phyloP scores from a whole-genome alignment of 108 stramenopile species.

The Parietichytrium sp. region DNA sequence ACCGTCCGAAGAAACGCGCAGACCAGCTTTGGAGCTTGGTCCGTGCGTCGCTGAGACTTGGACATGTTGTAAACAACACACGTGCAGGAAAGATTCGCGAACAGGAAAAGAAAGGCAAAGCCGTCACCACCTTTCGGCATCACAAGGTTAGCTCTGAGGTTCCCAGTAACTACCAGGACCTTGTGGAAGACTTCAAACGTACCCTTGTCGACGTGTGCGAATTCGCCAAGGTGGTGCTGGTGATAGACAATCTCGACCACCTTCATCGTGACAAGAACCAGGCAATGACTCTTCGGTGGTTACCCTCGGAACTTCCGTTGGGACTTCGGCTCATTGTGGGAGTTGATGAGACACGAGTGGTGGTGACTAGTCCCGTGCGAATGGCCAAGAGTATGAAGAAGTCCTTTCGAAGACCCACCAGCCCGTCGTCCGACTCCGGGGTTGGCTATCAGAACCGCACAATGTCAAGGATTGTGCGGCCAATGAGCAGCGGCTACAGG shows the following conservation, averaged over 20 bases:
- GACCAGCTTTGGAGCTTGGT: slow-evolving; percentile 28
- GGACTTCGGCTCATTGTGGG: slow-evolving; percentile 18
- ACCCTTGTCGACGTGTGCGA: not conserved
- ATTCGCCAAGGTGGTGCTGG: not conserved
- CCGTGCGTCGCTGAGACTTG: not conserved
- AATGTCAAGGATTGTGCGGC: too few species aligned
- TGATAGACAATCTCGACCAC: slow-evolving; percentile 22
- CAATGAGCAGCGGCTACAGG: too few species aligned
- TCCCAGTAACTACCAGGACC: not conserved
- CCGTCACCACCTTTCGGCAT: too few species aligned
- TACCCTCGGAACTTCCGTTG: not conserved
- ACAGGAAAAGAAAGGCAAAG: not conserved
- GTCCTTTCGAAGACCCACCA: not conserved
- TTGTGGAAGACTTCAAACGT: not conserved
- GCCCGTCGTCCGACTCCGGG: slow-evolving; percentile 17
- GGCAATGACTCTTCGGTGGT: slow-evolving; percentile 5
- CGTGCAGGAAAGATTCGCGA: not conserved
- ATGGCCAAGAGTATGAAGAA: not conserved
- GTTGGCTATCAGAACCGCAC: slow-evolving; percentile 4
- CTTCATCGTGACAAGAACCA: slow-evolving; percentile 30
- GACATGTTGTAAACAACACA: not conserved
- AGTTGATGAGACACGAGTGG: not conserved
- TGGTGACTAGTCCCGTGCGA: not conserved
- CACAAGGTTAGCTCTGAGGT: slow-evolving; percentile 13
- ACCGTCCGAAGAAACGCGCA: slow-evolving; percentile 26